These are phyloP conservation scores for Alternaria alternata DNA, from an alignment of 2,329 filamentous ascomycete genomes.

Conservation along the genomic window DNA sequence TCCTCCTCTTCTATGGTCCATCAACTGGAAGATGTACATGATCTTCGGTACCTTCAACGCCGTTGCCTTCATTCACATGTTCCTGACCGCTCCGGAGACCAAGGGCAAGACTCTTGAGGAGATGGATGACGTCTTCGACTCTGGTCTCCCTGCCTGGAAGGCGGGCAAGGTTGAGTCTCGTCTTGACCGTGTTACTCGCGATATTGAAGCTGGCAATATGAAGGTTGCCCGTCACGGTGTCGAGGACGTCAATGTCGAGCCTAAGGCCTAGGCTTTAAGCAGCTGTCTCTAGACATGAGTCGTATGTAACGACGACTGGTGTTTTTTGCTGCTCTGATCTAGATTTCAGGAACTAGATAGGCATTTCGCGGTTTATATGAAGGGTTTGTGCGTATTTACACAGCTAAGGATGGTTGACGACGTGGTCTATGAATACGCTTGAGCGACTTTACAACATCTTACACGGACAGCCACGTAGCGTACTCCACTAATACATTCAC, in stretches of 20 bases:
- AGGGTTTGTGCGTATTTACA: not conserved
- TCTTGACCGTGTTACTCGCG: constrained; percentile 45
- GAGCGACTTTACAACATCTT: not conserved
- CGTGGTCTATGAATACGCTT: not conserved
- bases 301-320: not conserved
- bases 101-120: constrained; percentile 53
- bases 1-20: constrained; percentile 51
- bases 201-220: constrained; percentile 49
- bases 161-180: constrained; percentile 37
- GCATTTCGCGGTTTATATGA: not conserved
- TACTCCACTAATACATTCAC: constrained; percentile 10
- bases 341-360: not conserved
- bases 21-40: constrained; percentile 56
- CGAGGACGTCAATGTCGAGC: constrained; percentile 26
- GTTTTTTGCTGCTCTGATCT: not conserved
- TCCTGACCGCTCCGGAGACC: constrained; percentile 51
- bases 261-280: constrained; percentile 31
- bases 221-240: constrained; percentile 31
- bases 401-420: not conserved
- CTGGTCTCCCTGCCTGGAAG: constrained; percentile 48
- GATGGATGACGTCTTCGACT: constrained; percentile 53
- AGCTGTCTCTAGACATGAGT: not conserved
- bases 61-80: constrained; percentile 51
- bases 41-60: constrained; percentile 52
- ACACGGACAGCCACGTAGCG: constrained; percentile 2